phyloP scores from a whole-genome alignment of 2,329 filamentous ascomycete genomes.

The Diaporthe helianthi region DNA sequence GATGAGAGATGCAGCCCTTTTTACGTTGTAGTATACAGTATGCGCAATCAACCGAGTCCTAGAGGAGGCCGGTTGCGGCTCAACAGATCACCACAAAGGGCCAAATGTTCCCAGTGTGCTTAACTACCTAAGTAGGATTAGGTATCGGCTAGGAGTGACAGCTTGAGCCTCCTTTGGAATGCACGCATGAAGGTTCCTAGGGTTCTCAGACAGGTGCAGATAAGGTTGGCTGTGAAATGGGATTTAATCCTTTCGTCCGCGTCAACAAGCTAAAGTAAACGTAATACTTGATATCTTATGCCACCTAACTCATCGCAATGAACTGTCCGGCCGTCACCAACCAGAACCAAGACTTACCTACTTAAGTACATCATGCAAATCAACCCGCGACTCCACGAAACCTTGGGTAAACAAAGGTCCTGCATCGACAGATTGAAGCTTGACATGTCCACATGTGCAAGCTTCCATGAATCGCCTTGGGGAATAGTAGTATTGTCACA shows the following conservation, averaged over 20 bases:
- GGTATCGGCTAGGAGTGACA: neutral
- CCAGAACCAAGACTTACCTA: too few species aligned
- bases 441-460: too few species aligned
- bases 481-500: too few species aligned
- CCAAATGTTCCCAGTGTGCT: neutral
- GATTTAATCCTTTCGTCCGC: neutral
- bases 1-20: constrained; percentile 1
- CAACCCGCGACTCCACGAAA: too few species aligned
- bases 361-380: too few species aligned
- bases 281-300: neutral
- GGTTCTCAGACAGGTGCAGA: neutral
- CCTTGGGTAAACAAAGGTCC: too few species aligned
- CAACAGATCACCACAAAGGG: neutral
- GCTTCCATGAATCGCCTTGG: too few species aligned
- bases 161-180: neutral
- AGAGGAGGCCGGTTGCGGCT: neutral
- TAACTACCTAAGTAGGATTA: too few species aligned
- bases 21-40: neutral
- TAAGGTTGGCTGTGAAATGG: neutral
- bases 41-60: neutral
- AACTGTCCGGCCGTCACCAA: too few species aligned
- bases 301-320: neutral
- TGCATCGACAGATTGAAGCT: too few species aligned
- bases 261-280: neutral
- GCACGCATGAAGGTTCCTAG: too few species aligned